These are phyloP conservation scores for Solanum commersonii DNA, from an alignment of 257 asterid genomes.

Conservation along the genomic window DNA sequence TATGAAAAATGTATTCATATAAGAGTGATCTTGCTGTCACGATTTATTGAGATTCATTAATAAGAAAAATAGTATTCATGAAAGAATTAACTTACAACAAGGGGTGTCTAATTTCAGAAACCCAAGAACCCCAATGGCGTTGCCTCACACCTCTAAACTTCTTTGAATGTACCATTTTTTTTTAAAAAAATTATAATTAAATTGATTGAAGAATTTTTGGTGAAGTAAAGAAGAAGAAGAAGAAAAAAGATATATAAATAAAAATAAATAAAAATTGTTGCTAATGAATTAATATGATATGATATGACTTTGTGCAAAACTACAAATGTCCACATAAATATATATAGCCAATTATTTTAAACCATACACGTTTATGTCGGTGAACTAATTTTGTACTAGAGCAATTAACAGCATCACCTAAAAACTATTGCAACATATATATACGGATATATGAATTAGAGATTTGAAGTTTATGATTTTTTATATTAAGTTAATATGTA, in stretches of 20 bases:
- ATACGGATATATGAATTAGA: neutral
- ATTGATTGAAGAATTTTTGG: neutral
- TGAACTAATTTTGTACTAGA: neutral
- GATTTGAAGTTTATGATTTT: neutral
- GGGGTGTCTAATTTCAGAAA: constrained; percentile 92
- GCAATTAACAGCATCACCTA: neutral
- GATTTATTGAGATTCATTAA: neutral
- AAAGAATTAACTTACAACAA: constrained; percentile 38
- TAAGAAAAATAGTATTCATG: neutral
- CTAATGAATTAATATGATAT: neutral
- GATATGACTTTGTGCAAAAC: neutral
- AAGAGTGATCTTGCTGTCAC: neutral
- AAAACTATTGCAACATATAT: neutral
- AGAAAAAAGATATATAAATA: neutral
- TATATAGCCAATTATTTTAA: neutral
- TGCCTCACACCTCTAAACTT: constrained; percentile 90
- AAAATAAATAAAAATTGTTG: neutral
- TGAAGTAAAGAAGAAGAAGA: neutral
- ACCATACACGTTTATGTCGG: neutral
- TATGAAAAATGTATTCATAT: neutral
- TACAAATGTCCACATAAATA: neutral
- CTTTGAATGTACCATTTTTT: constrained; percentile 51
- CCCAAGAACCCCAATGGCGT: constrained; percentile 99
- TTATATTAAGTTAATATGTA: neutral
- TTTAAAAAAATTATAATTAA: neutral